These are phyloP conservation scores for Thalassiosira mediterranea DNA, from an alignment of 352 stramenopile genomes.

Conservation along the genomic window DNA sequence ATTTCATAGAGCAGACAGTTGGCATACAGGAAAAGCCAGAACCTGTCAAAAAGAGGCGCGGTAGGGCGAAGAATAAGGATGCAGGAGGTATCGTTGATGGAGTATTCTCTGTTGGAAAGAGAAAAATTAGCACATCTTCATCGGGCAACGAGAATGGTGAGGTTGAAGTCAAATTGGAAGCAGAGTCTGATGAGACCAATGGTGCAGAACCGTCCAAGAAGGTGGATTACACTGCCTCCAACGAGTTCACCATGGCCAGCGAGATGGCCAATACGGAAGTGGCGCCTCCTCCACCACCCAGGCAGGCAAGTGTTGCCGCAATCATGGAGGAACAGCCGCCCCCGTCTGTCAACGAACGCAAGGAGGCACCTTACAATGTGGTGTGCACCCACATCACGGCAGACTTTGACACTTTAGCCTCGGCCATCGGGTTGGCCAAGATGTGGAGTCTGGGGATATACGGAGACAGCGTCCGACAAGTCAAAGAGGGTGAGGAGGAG, in stretches of 20 bases:
- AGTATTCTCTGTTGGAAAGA: conserved; percentile 16
- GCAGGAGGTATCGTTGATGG: conserved; percentile 3
- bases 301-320: background rate
- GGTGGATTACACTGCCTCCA: background rate
- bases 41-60: conserved; percentile 15
- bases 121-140: no score
- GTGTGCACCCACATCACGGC: conserved; percentile 87
- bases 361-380: conserved; percentile 74
- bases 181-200: conserved; percentile 2
- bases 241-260: background rate
- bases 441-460: conserved; percentile 71
- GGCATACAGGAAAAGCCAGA: conserved; percentile 24
- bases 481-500: conserved; percentile 29
- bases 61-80: conserved; percentile 12
- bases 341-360: conserved; percentile 46
- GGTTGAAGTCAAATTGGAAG: conserved; percentile 16
- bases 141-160: conserved; percentile 22
- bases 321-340: conserved; percentile 54
- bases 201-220: background rate
- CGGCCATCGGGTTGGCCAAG: conserved; percentile 84
- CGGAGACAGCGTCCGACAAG: no score
- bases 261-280: background rate
- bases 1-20: conserved; percentile 51
- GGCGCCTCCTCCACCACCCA: background rate
- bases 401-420: conserved; percentile 87